phyloP scores from a whole-genome alignment of 202 grass and related monocot genomes.

The Carex arenaria region DNA sequence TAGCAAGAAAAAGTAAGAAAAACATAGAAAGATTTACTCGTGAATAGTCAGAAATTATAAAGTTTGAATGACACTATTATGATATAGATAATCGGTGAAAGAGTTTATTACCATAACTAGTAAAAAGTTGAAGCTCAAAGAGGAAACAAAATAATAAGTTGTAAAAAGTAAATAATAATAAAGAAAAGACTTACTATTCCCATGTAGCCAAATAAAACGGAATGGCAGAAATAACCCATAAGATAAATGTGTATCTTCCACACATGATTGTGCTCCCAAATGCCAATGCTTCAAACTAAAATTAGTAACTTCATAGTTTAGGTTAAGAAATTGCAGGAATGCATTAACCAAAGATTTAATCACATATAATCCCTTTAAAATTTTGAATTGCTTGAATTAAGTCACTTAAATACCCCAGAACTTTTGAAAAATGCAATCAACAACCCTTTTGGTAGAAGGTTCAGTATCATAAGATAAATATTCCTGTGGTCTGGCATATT shows the following conservation, averaged over 20 bases:
- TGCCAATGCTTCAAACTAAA: constrained; percentile 94
- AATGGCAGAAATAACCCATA: constrained; percentile 86
- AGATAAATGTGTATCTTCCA: constrained; percentile 72
- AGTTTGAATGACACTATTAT: neutral
- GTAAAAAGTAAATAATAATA: constrained; percentile 6
- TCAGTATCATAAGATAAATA: neutral
- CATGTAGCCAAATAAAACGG: constrained; percentile 98
- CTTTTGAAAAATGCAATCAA: neutral
- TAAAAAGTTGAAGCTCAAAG: neutral
- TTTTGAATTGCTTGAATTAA: neutral
- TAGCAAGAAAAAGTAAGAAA: neutral
- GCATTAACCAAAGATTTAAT: neutral
- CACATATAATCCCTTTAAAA: neutral
- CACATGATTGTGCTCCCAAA: constrained; percentile 95
- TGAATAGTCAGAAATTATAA: constrained; percentile 17
- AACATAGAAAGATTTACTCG: constrained; percentile 7
- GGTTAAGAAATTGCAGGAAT: neutral
- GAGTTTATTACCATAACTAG: neutral
- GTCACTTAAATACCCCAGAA: neutral
- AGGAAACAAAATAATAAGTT: constrained; percentile 17
- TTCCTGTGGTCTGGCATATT: too few relatives aligned
- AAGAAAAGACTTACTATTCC: constrained; percentile 78
- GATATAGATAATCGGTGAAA: neutral
- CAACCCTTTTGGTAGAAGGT: neutral
- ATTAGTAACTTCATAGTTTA: constrained; percentile 32